phyloP scores from a whole-genome alignment of 331 rosid species.

The Rosa hybrid region DNA sequence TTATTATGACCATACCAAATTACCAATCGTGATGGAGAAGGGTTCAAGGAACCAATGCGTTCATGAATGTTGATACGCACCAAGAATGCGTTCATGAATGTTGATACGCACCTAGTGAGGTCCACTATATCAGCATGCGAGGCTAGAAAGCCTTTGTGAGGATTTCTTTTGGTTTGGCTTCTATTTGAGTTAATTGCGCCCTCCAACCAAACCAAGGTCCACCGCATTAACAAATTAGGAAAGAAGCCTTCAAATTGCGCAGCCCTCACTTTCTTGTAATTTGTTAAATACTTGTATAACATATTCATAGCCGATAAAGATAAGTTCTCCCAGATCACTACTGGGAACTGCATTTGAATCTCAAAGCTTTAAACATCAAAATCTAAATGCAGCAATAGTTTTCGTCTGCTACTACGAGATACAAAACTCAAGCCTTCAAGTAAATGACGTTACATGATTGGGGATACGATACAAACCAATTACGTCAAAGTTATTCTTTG shows the following conservation, averaged over 20 bases:
- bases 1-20: not conserved
- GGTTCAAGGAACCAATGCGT: not conserved
- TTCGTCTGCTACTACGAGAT: slow-evolving; percentile 6
- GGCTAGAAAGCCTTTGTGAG: not conserved
- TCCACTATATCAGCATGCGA: not conserved
- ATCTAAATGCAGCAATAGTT: slow-evolving; percentile 13
- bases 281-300: not conserved
- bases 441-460: not conserved
- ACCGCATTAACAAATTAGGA: not conserved
- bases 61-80: not conserved
- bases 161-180: not conserved
- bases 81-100: not conserved
- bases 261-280: not conserved
- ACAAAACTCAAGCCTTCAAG: slow-evolving; percentile 27
- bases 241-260: not conserved
- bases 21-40: not conserved
- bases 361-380: not conserved
- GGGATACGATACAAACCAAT: slow-evolving; percentile 26
- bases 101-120: not conserved
- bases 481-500: slow-evolving; percentile 36
- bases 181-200: not conserved
- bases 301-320: not conserved
- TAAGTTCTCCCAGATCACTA: not conserved
- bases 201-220: not conserved
- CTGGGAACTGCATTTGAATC: not conserved